Evolutionary conservation across 2,329 filamentous ascomycete species (phyloP), one percentile per base, ranked within the genome.

Genomic region (Fusarium sp.): DNA sequence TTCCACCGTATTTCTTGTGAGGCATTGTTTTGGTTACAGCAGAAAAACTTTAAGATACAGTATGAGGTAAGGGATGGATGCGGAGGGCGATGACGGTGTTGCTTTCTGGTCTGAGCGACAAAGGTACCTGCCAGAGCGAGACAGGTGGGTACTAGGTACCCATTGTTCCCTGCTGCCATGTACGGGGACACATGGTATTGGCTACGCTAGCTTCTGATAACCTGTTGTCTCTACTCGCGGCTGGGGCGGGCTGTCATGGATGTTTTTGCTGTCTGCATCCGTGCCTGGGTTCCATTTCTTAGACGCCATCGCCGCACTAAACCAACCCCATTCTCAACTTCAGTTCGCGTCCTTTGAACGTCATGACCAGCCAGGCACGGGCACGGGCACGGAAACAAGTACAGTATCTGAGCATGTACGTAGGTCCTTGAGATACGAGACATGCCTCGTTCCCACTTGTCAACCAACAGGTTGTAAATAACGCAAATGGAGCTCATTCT

Each of bases 61-160:
- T 63, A 73, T 75, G 76, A 78, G 71, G 74, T 77, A 74, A 78
- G 73, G 69, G 62, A 65, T 63, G 58, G 74, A 75, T 70, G 75
- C 67, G 67, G 62, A 62, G 60, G 64, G 64, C 52, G 69, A 77
- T 76, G 75, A 76, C 68, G 71, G 66, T 49, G 62, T 62, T 62
- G 59, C 42, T 67, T 57, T 64, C 47, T n/a, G 33, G n/a, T 23
- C 70, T 71, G 52, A 62, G 56, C 64, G 56, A 73, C 49, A 46
- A 57, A 60, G 66, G 25, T 74, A 76, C 75, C 58, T 75, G 63
- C 37, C 46, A 64, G 49, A 56, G 59, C 25, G 57, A 44, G 35
- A n/a, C 30, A 30, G 18, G 38, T 40, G 44, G 42, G 74, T 75
- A 73, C 30, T 37, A 4, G 23, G 38, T 76, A 75, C 69, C 37